These are phyloP conservation scores for Desmodesmus armatus DNA, from an alignment of 139 green algal genomes.

Conservation along the genomic window DNA sequence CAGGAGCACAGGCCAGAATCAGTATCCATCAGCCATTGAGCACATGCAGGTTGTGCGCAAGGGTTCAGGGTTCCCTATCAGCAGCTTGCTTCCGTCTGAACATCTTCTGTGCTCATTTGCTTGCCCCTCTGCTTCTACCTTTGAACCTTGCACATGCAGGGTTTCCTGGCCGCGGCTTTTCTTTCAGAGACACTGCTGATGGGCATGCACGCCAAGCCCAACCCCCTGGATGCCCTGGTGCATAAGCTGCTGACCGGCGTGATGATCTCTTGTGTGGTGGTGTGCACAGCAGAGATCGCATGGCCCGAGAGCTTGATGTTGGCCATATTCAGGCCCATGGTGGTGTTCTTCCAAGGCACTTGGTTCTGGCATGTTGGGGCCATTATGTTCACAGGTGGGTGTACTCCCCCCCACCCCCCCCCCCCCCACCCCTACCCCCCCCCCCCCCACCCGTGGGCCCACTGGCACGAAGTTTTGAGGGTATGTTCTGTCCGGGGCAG, in stretches of 20 bases:
- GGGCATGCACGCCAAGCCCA: conserved; percentile 42
- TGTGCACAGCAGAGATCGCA: conserved; percentile 30
- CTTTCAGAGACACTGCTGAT: conserved; percentile 37
- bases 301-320: conserved; percentile 25
- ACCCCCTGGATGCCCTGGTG: conserved; percentile 32
- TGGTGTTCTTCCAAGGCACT: conserved; percentile 40
- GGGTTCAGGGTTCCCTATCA: too few species aligned
- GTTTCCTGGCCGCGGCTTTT: conserved; percentile 17
- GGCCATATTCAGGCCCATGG: conserved; percentile 27
- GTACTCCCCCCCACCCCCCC: too few species aligned
- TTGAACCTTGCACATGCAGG: not conserved
- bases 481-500: not conserved
- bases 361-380: conserved; percentile 46
- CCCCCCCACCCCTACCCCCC: too few species aligned
- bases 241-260: conserved; percentile 32
- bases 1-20: too few species aligned
- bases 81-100: too few species aligned
- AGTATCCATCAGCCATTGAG: not conserved
- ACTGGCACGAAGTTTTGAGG: not conserved
- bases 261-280: conserved; percentile 22
- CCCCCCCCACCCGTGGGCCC: too few species aligned
- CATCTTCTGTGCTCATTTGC: too few species aligned
- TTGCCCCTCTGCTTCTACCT: not conserved
- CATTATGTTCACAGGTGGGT: conserved; percentile 40
- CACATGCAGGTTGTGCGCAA: too few species aligned